phyloP scores from a whole-genome alignment of 2,329 filamentous ascomycete species.

The Epichloe baconii region DNA sequence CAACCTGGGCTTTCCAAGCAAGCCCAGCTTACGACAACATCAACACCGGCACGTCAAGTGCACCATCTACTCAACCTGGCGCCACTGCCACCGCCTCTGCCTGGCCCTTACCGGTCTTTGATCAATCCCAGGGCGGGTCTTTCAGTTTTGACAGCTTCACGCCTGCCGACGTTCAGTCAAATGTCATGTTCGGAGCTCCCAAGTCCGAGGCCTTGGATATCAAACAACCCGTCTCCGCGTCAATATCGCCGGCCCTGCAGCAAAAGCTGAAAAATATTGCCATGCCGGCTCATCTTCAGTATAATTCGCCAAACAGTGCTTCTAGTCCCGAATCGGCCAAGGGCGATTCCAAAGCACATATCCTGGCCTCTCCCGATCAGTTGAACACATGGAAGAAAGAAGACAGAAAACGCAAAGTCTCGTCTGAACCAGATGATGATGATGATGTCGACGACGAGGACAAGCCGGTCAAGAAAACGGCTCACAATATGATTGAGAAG shows the following conservation, averaged over 20 bases:
- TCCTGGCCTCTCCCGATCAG: constrained; percentile 47
- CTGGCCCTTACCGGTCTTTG: constrained; percentile 23
- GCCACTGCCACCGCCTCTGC: constrained; percentile 20
- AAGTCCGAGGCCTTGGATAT: constrained; percentile 1
- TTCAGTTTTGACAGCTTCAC: constrained; percentile 20
- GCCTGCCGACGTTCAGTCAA: constrained; percentile 22
- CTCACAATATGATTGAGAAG: constrained; percentile 98
- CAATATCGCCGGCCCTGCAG: constrained; percentile 35
- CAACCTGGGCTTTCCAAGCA: constrained; percentile 35
- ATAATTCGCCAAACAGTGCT: constrained; percentile 44
- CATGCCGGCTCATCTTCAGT: constrained; percentile 50
- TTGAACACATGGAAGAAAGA: constrained; percentile 30
- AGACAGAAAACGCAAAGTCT: constrained; percentile 57
- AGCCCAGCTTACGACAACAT: constrained; percentile 34
- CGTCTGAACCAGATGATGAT: constrained; percentile 36
- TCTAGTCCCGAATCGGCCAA: constrained; percentile 43
- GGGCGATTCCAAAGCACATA: constrained; percentile 32
- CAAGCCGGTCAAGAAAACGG: constrained; percentile 67
- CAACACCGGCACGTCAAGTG: constrained; percentile 23
- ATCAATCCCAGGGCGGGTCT: constrained; percentile 20
- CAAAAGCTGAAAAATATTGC: constrained; percentile 50
- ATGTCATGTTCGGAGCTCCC: constrained; percentile 16
- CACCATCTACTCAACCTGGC: constrained; percentile 19
- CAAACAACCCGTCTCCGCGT: constrained; percentile 9
- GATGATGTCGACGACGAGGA: constrained; percentile 46